Evolutionary conservation across 129 eudicot species (phyloP), one percentile per base, ranked within the genome.

Genomic region (Lonicera japonica): DNA sequence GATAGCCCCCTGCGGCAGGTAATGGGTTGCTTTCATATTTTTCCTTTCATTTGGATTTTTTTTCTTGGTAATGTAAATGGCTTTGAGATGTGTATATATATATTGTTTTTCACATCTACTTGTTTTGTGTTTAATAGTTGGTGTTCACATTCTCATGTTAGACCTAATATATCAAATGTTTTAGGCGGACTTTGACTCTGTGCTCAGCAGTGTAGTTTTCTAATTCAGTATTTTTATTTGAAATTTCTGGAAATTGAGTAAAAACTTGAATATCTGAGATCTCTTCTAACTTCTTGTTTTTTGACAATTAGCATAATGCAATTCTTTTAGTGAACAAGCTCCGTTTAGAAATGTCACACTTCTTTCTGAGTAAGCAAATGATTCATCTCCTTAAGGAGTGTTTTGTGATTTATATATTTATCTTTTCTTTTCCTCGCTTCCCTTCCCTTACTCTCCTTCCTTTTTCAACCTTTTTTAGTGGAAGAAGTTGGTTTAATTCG

Each of bases 1-100:
- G 97, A 91, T 73, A 84, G 94, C 67, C 96, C 94, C 69, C 66
- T 91, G 63, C 81, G 94, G 48, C 94, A 91, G 90, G 97, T 84
- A 51, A 70, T 50, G 19, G 21, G 55, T 15, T 50, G 55, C 13
- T 43, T 43, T 43, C 16, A 4, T 43, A 43, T 43, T 43, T 43
- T 43, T 43, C 50, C 50, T 14, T 14, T 43, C 13, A 6, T 29
- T 29, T 29, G 36, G 36, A 29, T 6, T 29, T 2, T 29, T 29
- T 29, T 29, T 29, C 36, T 6, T n/a, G 10, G 16, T 10, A 43
- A 43, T 2, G 50, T 43, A 38, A 38, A 5, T 38, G 10, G 43
- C 5, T 5, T 38, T 38, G 6, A 38, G 10, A 38, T 38, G 10
- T 38, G 43, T 38, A 10, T n/a, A n/a, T n/a, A n/a, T n/a, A n/a